These are phyloP conservation scores for Hibiscus trionum DNA, from an alignment of 345 rosid species.

Conservation along the genomic window DNA sequence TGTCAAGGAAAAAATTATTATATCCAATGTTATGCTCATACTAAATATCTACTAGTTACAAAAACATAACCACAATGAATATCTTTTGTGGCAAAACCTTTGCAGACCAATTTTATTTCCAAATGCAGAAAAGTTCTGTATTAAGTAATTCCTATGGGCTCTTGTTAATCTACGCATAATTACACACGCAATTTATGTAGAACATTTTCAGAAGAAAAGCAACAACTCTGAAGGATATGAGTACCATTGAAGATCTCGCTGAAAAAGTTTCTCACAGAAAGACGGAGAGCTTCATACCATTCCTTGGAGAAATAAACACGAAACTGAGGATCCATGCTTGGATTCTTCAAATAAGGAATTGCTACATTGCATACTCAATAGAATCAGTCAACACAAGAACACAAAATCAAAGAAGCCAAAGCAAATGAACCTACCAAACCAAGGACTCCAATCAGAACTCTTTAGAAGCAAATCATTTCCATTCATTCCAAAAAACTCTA, in stretches of 20 bases:
- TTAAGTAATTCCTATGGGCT: not conserved
- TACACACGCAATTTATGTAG: not conserved
- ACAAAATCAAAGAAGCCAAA: not conserved
- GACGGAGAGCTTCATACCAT: constrained; percentile 56
- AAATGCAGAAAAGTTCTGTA: not conserved
- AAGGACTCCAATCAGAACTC: constrained; percentile 47
- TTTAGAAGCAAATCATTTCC: constrained; percentile 49
- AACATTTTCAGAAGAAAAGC: not conserved
- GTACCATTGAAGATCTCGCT: constrained; percentile 59
- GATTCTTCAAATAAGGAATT: constrained; percentile 52
- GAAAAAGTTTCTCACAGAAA: constrained; percentile 58
- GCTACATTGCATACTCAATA: constrained; percentile 28
- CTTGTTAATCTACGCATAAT: not conserved
- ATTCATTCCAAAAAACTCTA: constrained; percentile 40
- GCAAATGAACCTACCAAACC: constrained; percentile 48
- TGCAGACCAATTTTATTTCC: not conserved
- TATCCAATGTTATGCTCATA: not conserved
- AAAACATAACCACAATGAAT: not conserved
- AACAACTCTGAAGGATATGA: constrained; percentile 51
- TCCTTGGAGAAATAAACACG: constrained; percentile 56
- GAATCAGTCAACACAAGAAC: constrained; percentile 1
- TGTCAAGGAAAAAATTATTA: constrained; percentile 7
- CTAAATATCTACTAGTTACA: not conserved
- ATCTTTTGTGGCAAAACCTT: not conserved
- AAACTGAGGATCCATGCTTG: constrained; percentile 55